phyloP scores from a whole-genome alignment of 2,329 filamentous ascomycete genomes.

The Botrytis hyacinthi region DNA sequence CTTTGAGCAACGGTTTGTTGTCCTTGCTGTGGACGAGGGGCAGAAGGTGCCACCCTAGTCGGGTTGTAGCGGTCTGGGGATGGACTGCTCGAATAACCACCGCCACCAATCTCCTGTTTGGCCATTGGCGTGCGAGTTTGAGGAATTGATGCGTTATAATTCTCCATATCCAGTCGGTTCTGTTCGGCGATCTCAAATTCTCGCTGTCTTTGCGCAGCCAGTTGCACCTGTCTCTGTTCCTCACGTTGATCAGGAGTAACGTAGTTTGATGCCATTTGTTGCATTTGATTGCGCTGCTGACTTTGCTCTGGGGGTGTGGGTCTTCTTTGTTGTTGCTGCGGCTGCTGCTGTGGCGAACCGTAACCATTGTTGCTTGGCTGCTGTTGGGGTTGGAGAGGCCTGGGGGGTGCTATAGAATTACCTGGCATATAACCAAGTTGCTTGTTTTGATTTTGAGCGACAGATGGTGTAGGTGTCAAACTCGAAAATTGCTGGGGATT shows the following conservation, averaged over 20 bases:
- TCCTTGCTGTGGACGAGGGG: slow-evolving; percentile 56
- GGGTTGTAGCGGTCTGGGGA: slow-evolving; percentile 74
- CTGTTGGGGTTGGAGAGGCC: slow-evolving; percentile 54
- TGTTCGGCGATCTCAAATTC: slow-evolving; percentile 61
- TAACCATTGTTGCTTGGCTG: slow-evolving; percentile 43
- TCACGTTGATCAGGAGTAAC: slow-evolving; percentile 48
- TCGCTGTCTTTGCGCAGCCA: slow-evolving; percentile 55
- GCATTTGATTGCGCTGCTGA: slow-evolving; percentile 58
- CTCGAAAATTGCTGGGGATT: slow-evolving; percentile 68
- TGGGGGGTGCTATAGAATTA: slow-evolving; percentile 63
- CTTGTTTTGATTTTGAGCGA: slow-evolving; percentile 55
- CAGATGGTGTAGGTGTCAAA: slow-evolving; percentile 64
- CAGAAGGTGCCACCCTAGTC: slow-evolving; percentile 76
- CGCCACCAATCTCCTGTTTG: slow-evolving; percentile 85
- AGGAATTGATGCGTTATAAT: slow-evolving; percentile 85
- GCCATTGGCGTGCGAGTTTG: slow-evolving; percentile 77
- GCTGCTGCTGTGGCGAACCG: slow-evolving; percentile 32
- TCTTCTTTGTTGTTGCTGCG: slow-evolving; percentile 38
- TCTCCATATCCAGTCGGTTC: slow-evolving; percentile 73
- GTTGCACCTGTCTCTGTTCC: slow-evolving; percentile 60
- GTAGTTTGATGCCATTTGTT: slow-evolving; percentile 55
- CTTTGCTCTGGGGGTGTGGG: slow-evolving; percentile 48
- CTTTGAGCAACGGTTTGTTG: slow-evolving; percentile 48
- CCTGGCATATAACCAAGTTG: slow-evolving; percentile 56
- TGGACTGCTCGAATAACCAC: slow-evolving; percentile 52